phyloP scores from a whole-genome alignment of 805 yeast genomes.

The Pichia sporocuriosa region DNA sequence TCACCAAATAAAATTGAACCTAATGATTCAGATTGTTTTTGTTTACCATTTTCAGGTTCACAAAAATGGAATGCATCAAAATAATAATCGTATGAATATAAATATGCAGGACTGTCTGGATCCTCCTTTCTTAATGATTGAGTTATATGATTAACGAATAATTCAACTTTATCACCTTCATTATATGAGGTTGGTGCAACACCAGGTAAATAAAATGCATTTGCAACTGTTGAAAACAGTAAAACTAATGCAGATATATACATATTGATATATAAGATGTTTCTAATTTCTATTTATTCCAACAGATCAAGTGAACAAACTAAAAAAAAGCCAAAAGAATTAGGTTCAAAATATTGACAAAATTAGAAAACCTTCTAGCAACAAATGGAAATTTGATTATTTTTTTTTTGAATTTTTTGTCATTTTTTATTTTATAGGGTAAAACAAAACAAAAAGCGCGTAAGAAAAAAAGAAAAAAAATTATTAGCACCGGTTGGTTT shows the following conservation, averaged over 20 bases:
- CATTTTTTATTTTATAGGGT: too few species aligned
- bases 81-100: slow-evolving; percentile 78
- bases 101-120: slow-evolving; percentile 43
- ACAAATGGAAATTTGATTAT: too few species aligned
- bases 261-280: neutral
- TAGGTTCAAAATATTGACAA: too few species aligned
- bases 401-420: too few species aligned
- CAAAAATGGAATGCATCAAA: slow-evolving; percentile 81
- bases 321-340: too few species aligned
- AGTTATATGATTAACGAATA: slow-evolving; percentile 84
- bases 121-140: slow-evolving; percentile 52
- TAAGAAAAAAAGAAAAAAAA: slow-evolving; percentile 28
- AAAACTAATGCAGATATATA: neutral
- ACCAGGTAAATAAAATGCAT: slow-evolving; percentile 81
- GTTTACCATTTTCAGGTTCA: slow-evolving; percentile 56
- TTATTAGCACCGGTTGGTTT: slow-evolving; percentile 85
- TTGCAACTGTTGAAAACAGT: neutral
- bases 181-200: slow-evolving; percentile 89
- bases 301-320: neutral
- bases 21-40: slow-evolving; percentile 77
- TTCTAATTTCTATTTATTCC: neutral
- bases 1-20: slow-evolving; percentile 96
- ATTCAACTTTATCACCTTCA: slow-evolving; percentile 63
- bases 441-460: too few species aligned
- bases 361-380: too few species aligned